Evolutionary conservation across 768 basidiomycete genomes (phyloP).

Genomic region (Tricholoma flavovirens): DNA sequence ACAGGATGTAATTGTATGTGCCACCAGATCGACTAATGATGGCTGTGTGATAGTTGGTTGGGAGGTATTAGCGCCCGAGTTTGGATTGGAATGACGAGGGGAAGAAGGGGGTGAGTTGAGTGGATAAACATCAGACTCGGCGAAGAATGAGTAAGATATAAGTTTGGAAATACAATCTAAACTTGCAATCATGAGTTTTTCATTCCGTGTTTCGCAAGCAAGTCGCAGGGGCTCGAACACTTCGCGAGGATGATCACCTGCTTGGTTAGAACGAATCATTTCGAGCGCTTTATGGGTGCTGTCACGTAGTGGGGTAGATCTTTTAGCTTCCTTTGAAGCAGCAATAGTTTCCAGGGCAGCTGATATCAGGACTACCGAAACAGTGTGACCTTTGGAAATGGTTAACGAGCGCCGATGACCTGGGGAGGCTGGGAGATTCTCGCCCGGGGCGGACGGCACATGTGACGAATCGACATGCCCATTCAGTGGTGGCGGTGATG

Average conservation of each 20-base stretch:
- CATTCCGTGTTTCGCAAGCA: slow-evolving; percentile 91
- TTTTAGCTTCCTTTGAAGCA: slow-evolving; percentile 82
- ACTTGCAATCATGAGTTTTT: slow-evolving; percentile 94
- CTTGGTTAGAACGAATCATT: slow-evolving; percentile 70
- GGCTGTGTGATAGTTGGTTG: slow-evolving; percentile 51
- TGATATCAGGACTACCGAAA: slow-evolving; percentile 75
- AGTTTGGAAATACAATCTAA: slow-evolving; percentile 97
- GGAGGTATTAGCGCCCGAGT: slow-evolving; percentile 37
- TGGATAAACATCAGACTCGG: slow-evolving; percentile 47
- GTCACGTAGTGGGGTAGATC: slow-evolving; percentile 75
- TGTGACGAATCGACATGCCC: not conserved
- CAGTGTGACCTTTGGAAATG: slow-evolving; percentile 62
- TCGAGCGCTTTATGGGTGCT: slow-evolving; percentile 79
- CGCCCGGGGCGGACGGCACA: not conserved
- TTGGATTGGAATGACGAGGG: slow-evolving; percentile 43
- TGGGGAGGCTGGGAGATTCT: slow-evolving; percentile 2
- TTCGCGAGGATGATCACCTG: slow-evolving; percentile 72
- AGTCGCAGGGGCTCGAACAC: slow-evolving; percentile 95
- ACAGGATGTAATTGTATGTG: slow-evolving; percentile 89
- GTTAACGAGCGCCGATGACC: slow-evolving; percentile 53
- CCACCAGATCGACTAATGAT: slow-evolving; percentile 87
- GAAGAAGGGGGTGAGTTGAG: slow-evolving; percentile 77
- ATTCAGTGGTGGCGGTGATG: not conserved
- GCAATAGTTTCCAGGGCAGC: slow-evolving; percentile 85
- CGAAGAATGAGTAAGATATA: slow-evolving; percentile 95